A percentile compares a stretch with the other conserved stretches of the same genome.
Conservation (phyloP, 257 asterid genomes). For the Galeopsis tetrahit region DNA sequence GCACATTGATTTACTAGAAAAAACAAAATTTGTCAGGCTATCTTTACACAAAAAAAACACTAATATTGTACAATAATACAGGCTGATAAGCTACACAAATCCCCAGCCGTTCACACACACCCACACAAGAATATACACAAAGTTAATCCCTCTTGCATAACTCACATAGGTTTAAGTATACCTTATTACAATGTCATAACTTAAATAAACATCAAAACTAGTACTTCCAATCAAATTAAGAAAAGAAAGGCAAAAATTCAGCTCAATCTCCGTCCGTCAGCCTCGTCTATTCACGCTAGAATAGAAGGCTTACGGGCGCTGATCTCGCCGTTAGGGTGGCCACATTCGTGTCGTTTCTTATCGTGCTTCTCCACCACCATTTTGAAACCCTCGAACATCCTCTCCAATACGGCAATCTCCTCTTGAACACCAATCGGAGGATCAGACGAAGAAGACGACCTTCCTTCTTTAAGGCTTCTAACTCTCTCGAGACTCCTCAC, state of each 20-base stretch:
- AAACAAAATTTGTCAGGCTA: slow-evolving; percentile 1
- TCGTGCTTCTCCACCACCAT: slow-evolving; percentile 42
- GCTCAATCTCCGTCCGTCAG: neutral
- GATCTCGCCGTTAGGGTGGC: slow-evolving; percentile 43
- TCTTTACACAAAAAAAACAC: slow-evolving; percentile 10
- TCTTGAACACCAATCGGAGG: slow-evolving; percentile 37
- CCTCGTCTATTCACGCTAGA: slow-evolving; percentile 43
- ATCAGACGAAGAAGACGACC: slow-evolving; percentile 13
- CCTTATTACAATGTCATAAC: slow-evolving; percentile 11
- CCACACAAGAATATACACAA: slow-evolving; percentile 20
- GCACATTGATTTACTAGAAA: slow-evolving; percentile 13
- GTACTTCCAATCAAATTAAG: neutral
- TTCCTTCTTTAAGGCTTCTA: slow-evolving; percentile 45
- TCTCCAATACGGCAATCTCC: slow-evolving; percentile 56
- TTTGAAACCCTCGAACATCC: slow-evolving; percentile 50
- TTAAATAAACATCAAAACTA: neutral
- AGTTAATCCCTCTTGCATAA: neutral
- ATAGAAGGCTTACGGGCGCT: slow-evolving; percentile 50
- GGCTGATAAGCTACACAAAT: slow-evolving; percentile 30
- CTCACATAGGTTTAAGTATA: slow-evolving; percentile 1
- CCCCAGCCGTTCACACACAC: slow-evolving; percentile 25
- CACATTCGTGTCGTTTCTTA: slow-evolving; percentile 48
- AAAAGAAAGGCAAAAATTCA: neutral
- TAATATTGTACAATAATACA: slow-evolving; percentile 23
- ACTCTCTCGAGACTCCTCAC: slow-evolving; percentile 48